Conservation (phyloP, 2,329 filamentous ascomycete genomes). For the Aphanocladium album region DNA sequence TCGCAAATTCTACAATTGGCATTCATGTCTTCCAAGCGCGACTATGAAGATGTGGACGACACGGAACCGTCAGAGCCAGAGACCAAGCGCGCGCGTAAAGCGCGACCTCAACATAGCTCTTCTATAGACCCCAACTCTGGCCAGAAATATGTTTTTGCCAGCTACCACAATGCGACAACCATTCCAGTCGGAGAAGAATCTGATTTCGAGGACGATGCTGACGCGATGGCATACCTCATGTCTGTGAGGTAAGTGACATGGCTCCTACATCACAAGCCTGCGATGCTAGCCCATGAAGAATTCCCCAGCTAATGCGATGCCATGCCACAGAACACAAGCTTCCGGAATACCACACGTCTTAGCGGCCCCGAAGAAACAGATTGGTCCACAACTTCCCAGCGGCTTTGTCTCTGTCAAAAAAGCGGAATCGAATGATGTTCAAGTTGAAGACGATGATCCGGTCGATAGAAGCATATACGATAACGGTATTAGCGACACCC, state of each 20-base stretch:
- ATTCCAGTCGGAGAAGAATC: conserved; percentile 50
- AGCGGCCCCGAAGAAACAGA: conserved; percentile 52
- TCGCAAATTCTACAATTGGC: background rate
- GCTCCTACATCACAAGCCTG: background rate
- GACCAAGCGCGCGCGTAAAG: conserved; percentile 22
- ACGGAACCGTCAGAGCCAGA: conserved; percentile 23
- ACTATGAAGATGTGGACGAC: conserved; percentile 26
- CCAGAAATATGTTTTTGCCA: conserved; percentile 66
- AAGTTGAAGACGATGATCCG: conserved; percentile 23
- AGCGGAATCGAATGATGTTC: conserved; percentile 26
- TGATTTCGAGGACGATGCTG: conserved; percentile 62
- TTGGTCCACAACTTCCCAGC: conserved; percentile 46
- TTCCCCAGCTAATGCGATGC: background rate
- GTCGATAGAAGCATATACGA: conserved; percentile 43
- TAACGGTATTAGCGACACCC: conserved; percentile 45
- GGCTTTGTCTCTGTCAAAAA: conserved; percentile 26
- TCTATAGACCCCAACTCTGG: conserved; percentile 61
- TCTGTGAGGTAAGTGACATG: conserved; percentile 59
- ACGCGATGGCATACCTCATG: conserved; percentile 65
- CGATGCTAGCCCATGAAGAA: background rate
- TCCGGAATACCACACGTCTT: conserved; percentile 66
- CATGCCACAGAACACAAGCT: conserved; percentile 63
- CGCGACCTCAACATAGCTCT: conserved; percentile 37
- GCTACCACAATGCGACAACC: conserved; percentile 46
- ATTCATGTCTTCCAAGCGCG: conserved; percentile 33